These are phyloP conservation scores for Veloboletus limbatus DNA, from an alignment of 1,284 basidiomycete genomes.

Conservation along the genomic window DNA sequence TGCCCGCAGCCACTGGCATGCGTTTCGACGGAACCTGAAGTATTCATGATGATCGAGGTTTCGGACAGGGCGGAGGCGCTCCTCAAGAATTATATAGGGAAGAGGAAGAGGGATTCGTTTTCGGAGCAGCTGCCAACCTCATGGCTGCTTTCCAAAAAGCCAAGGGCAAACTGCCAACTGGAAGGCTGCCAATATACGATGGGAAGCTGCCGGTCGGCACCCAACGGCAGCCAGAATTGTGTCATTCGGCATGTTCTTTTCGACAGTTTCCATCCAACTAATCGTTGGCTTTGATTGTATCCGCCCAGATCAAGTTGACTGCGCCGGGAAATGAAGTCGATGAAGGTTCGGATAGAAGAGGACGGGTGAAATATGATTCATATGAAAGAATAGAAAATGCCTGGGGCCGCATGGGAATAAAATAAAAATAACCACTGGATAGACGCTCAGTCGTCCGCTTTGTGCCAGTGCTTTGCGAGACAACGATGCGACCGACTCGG, in stretches of 20 bases:
- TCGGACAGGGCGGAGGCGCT: too few relatives aligned
- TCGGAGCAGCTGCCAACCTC: neutral
- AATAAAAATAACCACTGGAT: neutral
- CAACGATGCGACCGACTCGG: too few relatives aligned
- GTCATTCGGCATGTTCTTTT: neutral
- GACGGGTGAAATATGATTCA: neutral
- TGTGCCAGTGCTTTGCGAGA: too few relatives aligned
- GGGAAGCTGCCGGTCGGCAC: neutral
- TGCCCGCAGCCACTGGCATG: neutral
- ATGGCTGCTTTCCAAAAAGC: neutral
- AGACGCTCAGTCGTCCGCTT: neutral
- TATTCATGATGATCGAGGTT: conserved; percentile 1
- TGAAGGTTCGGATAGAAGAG: neutral
- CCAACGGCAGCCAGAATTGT: neutral
- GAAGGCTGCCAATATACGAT: neutral
- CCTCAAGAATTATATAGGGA: too few relatives aligned
- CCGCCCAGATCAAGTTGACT: neutral
- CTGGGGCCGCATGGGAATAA: conserved; percentile 11
- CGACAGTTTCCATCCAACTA: neutral
- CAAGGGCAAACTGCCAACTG: neutral
- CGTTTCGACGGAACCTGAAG: neutral
- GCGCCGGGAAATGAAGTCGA: neutral
- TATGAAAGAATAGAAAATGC: too few relatives aligned
- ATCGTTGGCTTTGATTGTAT: neutral
- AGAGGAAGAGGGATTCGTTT: neutral